Percentiles rank a stretch among this genome's conserved stretches.
Conservation (phyloP, 225 moss, liverwort and hornwort genomes). For the Thuidium tamariscinum region DNA sequence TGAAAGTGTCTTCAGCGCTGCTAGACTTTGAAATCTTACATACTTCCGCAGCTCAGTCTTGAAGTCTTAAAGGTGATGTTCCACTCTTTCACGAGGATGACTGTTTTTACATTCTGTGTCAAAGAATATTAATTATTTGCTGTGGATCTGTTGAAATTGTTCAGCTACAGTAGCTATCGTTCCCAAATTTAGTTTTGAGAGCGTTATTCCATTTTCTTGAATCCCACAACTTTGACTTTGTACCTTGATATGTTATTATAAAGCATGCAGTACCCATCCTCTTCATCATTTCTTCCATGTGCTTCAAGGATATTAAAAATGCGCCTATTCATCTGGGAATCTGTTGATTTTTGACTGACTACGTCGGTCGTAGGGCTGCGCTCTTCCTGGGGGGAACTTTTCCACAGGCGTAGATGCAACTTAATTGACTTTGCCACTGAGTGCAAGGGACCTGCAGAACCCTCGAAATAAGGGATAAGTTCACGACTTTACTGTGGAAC, state of each 20-base stretch:
- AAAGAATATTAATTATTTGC: background rate
- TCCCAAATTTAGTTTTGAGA: background rate
- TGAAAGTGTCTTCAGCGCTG: background rate
- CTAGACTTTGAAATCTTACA: background rate
- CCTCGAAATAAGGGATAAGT: background rate
- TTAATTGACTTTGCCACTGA: background rate
- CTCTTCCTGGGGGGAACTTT: background rate
- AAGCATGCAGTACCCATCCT: background rate
- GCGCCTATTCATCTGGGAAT: background rate
- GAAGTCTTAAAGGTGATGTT: background rate
- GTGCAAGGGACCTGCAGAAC: background rate
- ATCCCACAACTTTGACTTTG: background rate
- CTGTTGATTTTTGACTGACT: background rate
- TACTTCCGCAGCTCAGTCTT: background rate
- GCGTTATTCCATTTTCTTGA: background rate
- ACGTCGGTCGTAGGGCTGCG: background rate
- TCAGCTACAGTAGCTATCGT: background rate
- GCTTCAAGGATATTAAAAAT: background rate
- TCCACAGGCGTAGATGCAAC: background rate
- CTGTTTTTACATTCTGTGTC: background rate
- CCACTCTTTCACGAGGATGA: background rate
- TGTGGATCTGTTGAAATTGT: background rate
- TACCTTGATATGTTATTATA: background rate
- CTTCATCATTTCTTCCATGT: background rate
- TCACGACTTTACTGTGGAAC: background rate